phyloP scores from a whole-genome alignment of 2,329 filamentous ascomycete species.

The Aspergillus proliferans region DNA sequence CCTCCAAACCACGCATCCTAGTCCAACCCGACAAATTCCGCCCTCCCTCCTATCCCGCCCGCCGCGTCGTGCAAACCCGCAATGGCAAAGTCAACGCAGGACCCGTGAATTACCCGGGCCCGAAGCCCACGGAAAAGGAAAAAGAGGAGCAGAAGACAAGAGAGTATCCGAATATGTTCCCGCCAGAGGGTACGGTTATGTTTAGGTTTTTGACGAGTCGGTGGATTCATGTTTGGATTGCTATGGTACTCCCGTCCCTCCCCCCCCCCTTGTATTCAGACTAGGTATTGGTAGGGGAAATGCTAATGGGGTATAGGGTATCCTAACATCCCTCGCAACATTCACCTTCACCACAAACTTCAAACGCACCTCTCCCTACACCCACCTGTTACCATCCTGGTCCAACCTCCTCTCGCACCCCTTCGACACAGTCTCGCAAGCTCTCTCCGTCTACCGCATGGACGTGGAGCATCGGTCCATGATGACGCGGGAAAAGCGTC shows the following conservation, averaged over 20 bases:
- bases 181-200: conserved; percentile 72
- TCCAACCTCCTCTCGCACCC: conserved; percentile 66
- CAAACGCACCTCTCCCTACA: conserved; percentile 69
- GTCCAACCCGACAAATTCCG: conserved; percentile 86
- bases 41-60: conserved; percentile 79
- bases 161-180: conserved; percentile 84
- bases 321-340: conserved; percentile 62
- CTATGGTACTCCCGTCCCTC: conserved; percentile 56
- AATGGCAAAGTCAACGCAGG: conserved; percentile 19
- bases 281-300: conserved; percentile 13
- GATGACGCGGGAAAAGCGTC: conserved; percentile 64
- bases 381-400: conserved; percentile 67
- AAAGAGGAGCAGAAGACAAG: conserved; percentile 58
- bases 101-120: conserved; percentile 66
- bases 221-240: conserved; percentile 72
- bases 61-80: conserved; percentile 52
- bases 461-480: conserved; percentile 66
- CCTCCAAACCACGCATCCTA: conserved; percentile 61
- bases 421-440: conserved; percentile 57
- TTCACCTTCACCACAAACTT: conserved; percentile 76
- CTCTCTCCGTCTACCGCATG: conserved; percentile 67
- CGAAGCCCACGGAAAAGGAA: conserved; percentile 61
- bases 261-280: neutral
- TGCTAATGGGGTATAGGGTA: conserved; percentile 44
- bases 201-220: conserved; percentile 78